Base-by-base conservation (phyloP, 1,139 yeast genomes). In the Debaryomyces subglobosus region DNA sequence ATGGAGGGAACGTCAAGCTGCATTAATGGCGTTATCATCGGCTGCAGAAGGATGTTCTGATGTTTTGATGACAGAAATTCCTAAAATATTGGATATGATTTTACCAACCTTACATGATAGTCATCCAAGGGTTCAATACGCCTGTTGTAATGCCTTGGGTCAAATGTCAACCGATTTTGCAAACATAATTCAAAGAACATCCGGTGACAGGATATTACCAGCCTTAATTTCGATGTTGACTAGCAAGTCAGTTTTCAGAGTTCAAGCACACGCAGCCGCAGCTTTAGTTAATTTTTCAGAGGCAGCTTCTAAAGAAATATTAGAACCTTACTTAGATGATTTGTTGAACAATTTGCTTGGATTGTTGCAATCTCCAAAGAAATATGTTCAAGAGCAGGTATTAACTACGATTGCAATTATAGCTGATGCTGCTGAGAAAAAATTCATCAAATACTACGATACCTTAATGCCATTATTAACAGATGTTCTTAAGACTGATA, bases 81-180 rank as follows among this genome's bases (percentile, higher is more conserved):
- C 91, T 51, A 83, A 81, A 60, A 82, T 94, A 41, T 73, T 94
- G 56, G 96, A 89, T 58, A 77, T 94, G 82, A 85, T 94, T 39
- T 68, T 91, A 57, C 97, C 98, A 3, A 74, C 88, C 16, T 77
- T 94, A 52, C 75, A 84, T 44, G 98, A 94, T 66, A 80, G 80
- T 4, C 97, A 94, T 60, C 86, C 96, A 54, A 82, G 99, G 67
- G 99, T 95, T 43, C 98, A 94, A 64, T 94, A 92, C 74, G 97
- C 97, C 34, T 88, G 97, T 54, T 94, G 98, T 72, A 94, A 94
- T 65, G 96, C 97, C 0, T 74, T 94, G 55, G 99, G 99, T 44
- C 99, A 94, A 74, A 89, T 95, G 72, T 89, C 96, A n/a, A 94
- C 99, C 0, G 99, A 94, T 70, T 92, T 94, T 70, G 94, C 97